Conservation (phyloP, 305 asterid species). For the Fraxinus velutina region DNA sequence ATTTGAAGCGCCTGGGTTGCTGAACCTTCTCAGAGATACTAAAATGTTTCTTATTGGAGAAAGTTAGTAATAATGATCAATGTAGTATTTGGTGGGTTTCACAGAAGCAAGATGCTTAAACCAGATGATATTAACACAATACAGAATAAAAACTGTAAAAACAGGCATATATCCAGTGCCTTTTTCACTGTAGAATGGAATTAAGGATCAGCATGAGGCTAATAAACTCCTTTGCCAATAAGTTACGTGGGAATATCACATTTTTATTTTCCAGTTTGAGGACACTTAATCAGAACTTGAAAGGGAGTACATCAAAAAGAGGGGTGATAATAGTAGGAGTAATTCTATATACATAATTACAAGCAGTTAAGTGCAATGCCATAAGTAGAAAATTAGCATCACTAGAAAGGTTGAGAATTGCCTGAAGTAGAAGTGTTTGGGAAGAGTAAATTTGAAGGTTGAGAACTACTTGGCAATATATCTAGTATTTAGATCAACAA, state of each 20-base stretch:
- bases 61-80: not conserved
- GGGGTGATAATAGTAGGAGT: not conserved
- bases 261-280: not conserved
- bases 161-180: not conserved
- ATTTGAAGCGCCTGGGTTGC: slow-evolving; percentile 7
- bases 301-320: not conserved
- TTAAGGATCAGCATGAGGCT: not conserved
- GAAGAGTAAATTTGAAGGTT: not conserved
- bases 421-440: not conserved
- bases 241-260: not conserved
- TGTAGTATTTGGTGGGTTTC: not conserved
- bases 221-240: not conserved
- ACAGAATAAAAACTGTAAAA: not conserved
- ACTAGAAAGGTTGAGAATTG: not conserved
- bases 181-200: not conserved
- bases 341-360: not conserved
- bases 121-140: not conserved
- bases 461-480: not conserved
- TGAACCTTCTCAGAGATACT: slow-evolving; percentile 4
- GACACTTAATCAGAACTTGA: not conserved
- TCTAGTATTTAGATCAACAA: not conserved
- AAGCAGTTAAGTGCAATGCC: not conserved
- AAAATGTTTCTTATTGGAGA: slow-evolving; percentile 10
- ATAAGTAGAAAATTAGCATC: not conserved
- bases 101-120: not conserved